Evolutionary conservation across 2,329 filamentous ascomycete species (phyloP), one percentile per base, ranked within the genome.

Genomic region (Colletotrichum viniferum): DNA sequence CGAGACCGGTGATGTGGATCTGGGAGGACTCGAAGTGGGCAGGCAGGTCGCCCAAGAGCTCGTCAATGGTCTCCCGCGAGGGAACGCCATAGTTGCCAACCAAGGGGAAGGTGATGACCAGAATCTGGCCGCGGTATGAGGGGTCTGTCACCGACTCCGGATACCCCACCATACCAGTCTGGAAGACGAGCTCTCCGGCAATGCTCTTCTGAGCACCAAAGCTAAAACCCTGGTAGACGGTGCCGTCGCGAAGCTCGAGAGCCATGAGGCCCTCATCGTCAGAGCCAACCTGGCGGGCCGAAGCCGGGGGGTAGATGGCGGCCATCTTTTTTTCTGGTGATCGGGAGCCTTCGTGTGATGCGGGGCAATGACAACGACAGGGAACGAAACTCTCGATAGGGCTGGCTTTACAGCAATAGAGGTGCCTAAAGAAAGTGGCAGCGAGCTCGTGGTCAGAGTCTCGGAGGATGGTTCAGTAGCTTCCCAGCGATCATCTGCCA

Each of bases 101-200:
- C 52, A 98, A 90, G 74, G 96, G 97, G 85, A 98, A 98, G 69
- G 96, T 99, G 82, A 98, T 93, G 85, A 98, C 96, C 80, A 99
- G 91, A 80, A 99, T 98, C 88, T 99, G 96, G 77, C 95, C 95
- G 65, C 94, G 93, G 86, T 97, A 96, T 65, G 95, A 96, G 79
- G 95, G 95, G 83, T 97, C 95, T 76, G 95, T 96, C 80, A 97
- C 90, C 63, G 94, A 97, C 89, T 99, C 97, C 56, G 97, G 96
- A 85, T 99, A 99, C 82, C 97, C 97, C 80, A 98, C 97, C 96
- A 98, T 98, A 86, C 97, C 97, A 74, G 97, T 99, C 90, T 98
- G 96, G 89, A 99, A 99, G 87, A 99, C 97, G 84, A 99, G 90
- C 90, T 99, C 97, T 85, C 97, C 97, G 79, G 96, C 94, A 82